These are phyloP conservation scores for Halocafeteria seosinensis DNA, from an alignment of 108 stramenopile genomes.

Conservation along the genomic window DNA sequence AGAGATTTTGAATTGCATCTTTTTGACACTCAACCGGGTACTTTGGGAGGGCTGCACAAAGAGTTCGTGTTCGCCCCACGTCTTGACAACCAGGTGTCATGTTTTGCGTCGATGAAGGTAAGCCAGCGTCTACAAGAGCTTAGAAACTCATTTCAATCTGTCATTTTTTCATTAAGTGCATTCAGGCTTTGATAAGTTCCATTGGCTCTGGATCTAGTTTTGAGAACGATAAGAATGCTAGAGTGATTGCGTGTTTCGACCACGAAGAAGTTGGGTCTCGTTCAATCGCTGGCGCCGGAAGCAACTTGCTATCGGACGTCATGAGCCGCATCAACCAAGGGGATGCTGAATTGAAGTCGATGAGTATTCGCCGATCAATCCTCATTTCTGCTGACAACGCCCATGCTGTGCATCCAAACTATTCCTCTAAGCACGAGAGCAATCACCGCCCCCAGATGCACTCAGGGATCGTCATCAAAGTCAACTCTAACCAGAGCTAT, in stretches of 20 bases:
- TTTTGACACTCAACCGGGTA: conserved; percentile 69
- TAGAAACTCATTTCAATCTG: too few species aligned
- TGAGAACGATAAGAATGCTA: conserved; percentile 50
- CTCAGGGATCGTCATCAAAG: conserved; percentile 86
- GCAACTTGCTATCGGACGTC: conserved; percentile 56
- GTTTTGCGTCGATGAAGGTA: conserved; percentile 67
- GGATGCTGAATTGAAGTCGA: conserved; percentile 35
- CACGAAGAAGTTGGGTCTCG: conserved; percentile 82
- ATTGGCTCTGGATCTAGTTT: too few species aligned
- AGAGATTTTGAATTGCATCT: conserved; percentile 77
- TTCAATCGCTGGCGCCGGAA: conserved; percentile 53
- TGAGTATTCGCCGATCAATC: conserved; percentile 19
- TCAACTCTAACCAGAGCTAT: conserved; percentile 86
- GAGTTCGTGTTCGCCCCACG: conserved; percentile 79
- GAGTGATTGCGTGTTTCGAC: conserved; percentile 76
- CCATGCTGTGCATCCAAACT: conserved; percentile 92
- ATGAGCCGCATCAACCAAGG: conserved; percentile 48
- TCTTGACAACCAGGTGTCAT: conserved; percentile 79
- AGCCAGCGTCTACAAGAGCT: too few species aligned
- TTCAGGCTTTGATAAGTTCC: too few species aligned
- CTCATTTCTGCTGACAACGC: conserved; percentile 65
- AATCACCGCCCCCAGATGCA: conserved; percentile 74
- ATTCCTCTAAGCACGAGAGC: conserved; percentile 75
- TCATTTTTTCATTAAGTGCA: too few species aligned
- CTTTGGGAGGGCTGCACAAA: conserved; percentile 55